phyloP scores from a whole-genome alignment of 441 rosid genomes.

The Cnidoscolus chayamansa region DNA sequence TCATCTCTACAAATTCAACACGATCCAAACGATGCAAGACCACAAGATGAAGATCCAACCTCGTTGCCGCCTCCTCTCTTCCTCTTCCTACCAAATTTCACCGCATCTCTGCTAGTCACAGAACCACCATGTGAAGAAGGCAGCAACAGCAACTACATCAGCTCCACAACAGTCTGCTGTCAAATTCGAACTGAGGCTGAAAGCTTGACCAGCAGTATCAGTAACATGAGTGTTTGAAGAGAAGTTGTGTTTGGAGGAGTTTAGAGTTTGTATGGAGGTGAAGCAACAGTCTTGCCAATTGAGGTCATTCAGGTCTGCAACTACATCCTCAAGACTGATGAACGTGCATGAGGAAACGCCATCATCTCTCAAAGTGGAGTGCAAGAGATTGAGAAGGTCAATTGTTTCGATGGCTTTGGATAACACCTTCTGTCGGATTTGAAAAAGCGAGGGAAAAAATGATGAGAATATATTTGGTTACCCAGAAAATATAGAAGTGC shows the following conservation, averaged over 20 bases:
- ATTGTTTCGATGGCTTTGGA: constrained; percentile 42
- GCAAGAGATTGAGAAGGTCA: constrained; percentile 53
- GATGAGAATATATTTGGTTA: constrained; percentile 7
- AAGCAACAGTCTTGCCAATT: constrained; percentile 66
- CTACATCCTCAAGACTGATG: constrained; percentile 35
- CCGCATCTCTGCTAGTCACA: not conserved
- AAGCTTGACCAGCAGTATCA: not conserved
- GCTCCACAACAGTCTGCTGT: not conserved
- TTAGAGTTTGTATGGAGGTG: constrained; percentile 44
- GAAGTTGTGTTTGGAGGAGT: not conserved
- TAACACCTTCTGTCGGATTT: constrained; percentile 35
- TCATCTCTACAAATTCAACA: not conserved
- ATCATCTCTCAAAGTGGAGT: constrained; percentile 54
- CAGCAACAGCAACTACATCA: not conserved
- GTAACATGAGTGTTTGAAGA: not conserved
- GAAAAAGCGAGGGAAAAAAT: not conserved
- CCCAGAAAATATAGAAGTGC: not conserved
- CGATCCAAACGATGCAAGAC: not conserved
- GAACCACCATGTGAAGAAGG: not conserved
- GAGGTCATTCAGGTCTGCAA: constrained; percentile 45
- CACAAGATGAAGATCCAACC: not conserved
- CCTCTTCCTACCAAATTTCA: not conserved
- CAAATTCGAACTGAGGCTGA: not conserved
- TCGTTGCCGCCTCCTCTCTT: not conserved
- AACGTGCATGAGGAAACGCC: constrained; percentile 26